These are phyloP conservation scores for Canavalia gladiata DNA, from an alignment of 306 rosid species.

Conservation along the genomic window DNA sequence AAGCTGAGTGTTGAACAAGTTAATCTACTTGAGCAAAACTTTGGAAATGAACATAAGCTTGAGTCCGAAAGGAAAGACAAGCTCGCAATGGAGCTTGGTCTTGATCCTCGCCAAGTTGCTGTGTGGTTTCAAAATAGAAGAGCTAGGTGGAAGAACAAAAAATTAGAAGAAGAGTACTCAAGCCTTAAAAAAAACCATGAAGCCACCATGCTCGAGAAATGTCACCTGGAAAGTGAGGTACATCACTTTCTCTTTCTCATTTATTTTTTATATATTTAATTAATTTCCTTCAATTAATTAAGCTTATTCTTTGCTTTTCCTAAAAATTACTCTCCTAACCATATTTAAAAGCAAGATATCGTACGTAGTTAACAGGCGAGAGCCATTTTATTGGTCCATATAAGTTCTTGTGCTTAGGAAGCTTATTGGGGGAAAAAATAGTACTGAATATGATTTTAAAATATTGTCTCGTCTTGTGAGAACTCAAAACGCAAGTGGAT, in stretches of 20 bases:
- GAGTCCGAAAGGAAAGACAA: conserved; percentile 84
- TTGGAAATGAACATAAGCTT: conserved; percentile 81
- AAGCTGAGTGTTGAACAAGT: conserved; percentile 82
- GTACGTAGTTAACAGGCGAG: neutral
- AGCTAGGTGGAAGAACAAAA: conserved; percentile 98
- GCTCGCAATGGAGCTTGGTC: conserved; percentile 82
- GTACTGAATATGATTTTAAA: conserved; percentile 2
- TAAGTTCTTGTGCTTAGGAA: conserved; percentile 35
- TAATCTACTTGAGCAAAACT: conserved; percentile 68
- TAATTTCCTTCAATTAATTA: neutral
- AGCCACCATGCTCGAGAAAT: conserved; percentile 62
- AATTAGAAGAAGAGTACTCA: conserved; percentile 83
- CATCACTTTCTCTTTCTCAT: neutral
- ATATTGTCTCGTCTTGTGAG: neutral
- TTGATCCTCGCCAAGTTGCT: conserved; percentile 93
- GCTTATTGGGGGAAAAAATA: neutral
- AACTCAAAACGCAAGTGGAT: conserved; percentile 9
- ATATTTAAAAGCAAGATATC: conserved; percentile 1
- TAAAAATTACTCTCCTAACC: neutral
- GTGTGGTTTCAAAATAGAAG: conserved; percentile 97
- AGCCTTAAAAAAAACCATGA: conserved; percentile 68
- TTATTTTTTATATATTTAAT: neutral
- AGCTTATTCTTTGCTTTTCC: conserved; percentile 31
- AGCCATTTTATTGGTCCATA: conserved; percentile 36
- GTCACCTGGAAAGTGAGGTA: conserved; percentile 83